Base-by-base conservation (phyloP, 768 basidiomycete genomes). In the Strobilomyces dryophilus region DNA sequence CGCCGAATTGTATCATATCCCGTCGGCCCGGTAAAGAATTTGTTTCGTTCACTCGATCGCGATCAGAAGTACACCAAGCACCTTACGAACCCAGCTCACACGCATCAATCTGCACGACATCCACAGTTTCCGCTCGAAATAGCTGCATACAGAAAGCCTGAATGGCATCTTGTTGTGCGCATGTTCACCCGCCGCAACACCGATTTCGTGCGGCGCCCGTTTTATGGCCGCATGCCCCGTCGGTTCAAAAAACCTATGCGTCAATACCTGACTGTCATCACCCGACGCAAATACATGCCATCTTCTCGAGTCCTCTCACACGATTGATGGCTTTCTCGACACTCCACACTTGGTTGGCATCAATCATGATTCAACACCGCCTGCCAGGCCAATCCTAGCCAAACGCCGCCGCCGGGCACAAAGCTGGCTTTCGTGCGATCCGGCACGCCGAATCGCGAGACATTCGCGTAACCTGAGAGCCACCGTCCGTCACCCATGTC, bases 101-200 rank as follows among this genome's bases (percentile, higher is more conserved):
- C 18, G 89, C 89, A 71, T 95, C 55, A 39, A 97, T 93, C 67
- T 95, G 94, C 58, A 82, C 85, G 27, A 95, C 90, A 62, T 97
- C 92, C 68, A 95, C 89, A 5, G 92, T 92, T 20, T 90, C 83
- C 0, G 84, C 84, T 62, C 93, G 92, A 12, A 98, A 77, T 8
- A 97, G 76, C 67, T 95, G 94, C 24, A 24, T 24, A 24, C 24
- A 2, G 4, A 24, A 4, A 24, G 24, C 73, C 95, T 95, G 80
- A 95, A 95, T n/a, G 89, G 79, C 79, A 95, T 92, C 46, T 89
- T 80, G 70, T 95, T 95, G 68, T 97, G 92, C 1, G 90, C 92
- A 61, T 95, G 93, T 73, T 97, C 94, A 26, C 92, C 94, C 0
- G 94, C 95, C 4, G 93, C 92, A 36, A 95, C 92, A 29, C 91